Base-by-base conservation (phyloP, 441 rosid species). In the Brassica balearica region DNA sequence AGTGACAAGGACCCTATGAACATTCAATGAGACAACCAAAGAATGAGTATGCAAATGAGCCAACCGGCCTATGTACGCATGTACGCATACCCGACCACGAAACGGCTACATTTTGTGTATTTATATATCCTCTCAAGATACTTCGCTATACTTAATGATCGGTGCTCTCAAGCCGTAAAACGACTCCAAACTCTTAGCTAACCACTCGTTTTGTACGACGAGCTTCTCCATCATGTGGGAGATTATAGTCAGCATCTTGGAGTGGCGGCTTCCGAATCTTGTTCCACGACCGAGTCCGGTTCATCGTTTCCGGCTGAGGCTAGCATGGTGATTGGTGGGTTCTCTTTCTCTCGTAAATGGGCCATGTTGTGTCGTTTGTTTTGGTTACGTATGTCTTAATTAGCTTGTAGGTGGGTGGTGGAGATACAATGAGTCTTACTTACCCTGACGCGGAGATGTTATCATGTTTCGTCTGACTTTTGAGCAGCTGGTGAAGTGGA, bases 71-170 rank as follows among this genome's bases (percentile, higher is more conserved):
- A 91, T 86, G 38, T 89, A 94, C 3, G 12, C 11, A 91, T 86
- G 38, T 89, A 94, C 3, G 12, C 11, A 61, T 81, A 92, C 27
- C 93, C 96, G 9, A 94, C 92, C 77, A 94, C 97, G 6, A 94
- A 90, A 69, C 97, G 97, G 82, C 95, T 94, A 67, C 98, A 88
- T 15, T 83, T 86, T 0, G 97, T 87, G 86, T 90, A 88, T 86
- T 87, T 95, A 76, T 82, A 92, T 34, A 95, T 87, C 88, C 98
- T 87, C 82, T 90, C 97, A 83, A 95, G 65, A 84, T 92, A 95
- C 66, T 89, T 92, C 0, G 85, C 76, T 65, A 94, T 84, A 89
- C 89, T 90, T 83, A 25, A 25, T 29, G 34, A 29, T 29, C 34
- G 34, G 34, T 29, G 34, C 34, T 29, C 34, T 29, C 34, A 29